phyloP scores from a whole-genome alignment of 1,284 basidiomycete species.

The Anthracocystis setariae region DNA sequence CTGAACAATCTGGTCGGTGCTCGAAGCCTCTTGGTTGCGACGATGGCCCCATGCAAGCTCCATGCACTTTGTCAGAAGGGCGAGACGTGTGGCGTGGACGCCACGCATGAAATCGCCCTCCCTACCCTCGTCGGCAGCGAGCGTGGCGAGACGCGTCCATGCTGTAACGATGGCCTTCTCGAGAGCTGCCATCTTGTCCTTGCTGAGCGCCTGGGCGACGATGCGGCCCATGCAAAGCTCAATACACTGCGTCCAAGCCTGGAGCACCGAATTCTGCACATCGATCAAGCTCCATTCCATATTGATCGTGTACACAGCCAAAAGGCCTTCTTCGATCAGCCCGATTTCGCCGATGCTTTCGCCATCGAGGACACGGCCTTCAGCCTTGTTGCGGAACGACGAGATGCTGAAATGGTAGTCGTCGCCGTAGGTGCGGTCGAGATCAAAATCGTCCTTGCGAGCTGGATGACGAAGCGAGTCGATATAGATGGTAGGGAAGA shows the following conservation, averaged over 20 bases:
- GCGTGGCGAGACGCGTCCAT: constrained; percentile 47
- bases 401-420: constrained; percentile 76
- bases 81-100: constrained; percentile 80
- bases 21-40: constrained; percentile 53
- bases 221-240: constrained; percentile 72
- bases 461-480: constrained; percentile 73
- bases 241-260: constrained; percentile 81
- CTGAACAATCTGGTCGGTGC: constrained; percentile 73
- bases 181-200: constrained; percentile 65
- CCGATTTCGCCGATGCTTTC: constrained; percentile 36
- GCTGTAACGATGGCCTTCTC: constrained; percentile 32
- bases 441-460: constrained; percentile 72
- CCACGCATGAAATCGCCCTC: constrained; percentile 85
- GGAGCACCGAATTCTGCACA: constrained; percentile 78
- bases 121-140: constrained; percentile 77
- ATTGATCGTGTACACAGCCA: constrained; percentile 74
- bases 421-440: constrained; percentile 78
- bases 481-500: constrained; percentile 67
- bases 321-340: constrained; percentile 64
- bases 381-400: constrained; percentile 59
- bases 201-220: constrained; percentile 74
- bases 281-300: constrained; percentile 85
- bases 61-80: constrained; percentile 78
- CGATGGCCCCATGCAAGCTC: constrained; percentile 76
- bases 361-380: constrained; percentile 53